Base-by-base conservation (phyloP, 352 stramenopile species). In the Globisporangium middletonii region DNA sequence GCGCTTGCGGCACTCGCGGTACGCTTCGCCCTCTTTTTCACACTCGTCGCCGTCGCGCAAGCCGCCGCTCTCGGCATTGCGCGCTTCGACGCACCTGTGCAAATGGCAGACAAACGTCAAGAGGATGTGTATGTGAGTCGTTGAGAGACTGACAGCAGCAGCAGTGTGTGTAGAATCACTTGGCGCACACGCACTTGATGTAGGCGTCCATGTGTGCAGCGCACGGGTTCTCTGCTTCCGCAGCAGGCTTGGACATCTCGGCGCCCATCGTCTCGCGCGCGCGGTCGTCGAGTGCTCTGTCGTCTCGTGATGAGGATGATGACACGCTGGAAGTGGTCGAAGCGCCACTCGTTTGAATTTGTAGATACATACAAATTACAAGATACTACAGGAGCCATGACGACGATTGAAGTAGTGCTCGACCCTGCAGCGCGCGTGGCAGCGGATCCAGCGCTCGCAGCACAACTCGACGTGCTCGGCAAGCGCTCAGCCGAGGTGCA, bases 21-120 rank as follows among this genome's bases (percentile, higher is more conserved):
- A 89, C 28, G 70, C 73, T 50, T 79, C 69, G 53, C 77, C 69
- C 60, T 89, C 79, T 35, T 73, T 63, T 53, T 87, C 75, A 57
- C 79, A 89, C 67, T 89, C 79, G 49, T 87, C 79, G 50, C 79
- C 79, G 59, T 89, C 77, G 27, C 79, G 77, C n/a, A 89, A 64
- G 0, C 79, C 79, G 45, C 79, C 79, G 53, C 71, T 81, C 63
- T 81, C 69, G 49, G 69, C 71, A 19, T 55, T 87, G 50, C 77
- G 78, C 50, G 64, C 65, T 55, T 89, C 75, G 53, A 89, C 79
- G 51, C 79, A 89, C 48, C 79, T 88, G 44, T 43, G 15, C 9
- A 55, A 26, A 50, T 23, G 60, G 11, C 28, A 47, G 18, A 23
- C 28, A 56, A 16, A 38, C 26, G 30, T n/a, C n/a, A n/a, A n/a